These are phyloP conservation scores for Trichosporon faecale DNA, from an alignment of 1,284 basidiomycete species.

Conservation along the genomic window DNA sequence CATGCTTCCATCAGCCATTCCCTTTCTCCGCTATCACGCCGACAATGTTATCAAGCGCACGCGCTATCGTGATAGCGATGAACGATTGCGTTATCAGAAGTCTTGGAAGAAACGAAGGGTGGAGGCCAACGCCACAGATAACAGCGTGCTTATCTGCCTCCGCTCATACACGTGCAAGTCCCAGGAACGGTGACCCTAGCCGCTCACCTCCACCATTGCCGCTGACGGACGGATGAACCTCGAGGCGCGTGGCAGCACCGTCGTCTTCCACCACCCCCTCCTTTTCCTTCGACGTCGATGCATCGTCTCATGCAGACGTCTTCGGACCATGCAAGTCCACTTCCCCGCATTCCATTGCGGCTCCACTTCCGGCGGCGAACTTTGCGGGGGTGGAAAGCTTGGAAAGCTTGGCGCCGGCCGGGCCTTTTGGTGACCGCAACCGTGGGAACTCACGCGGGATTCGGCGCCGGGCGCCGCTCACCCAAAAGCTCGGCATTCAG, in stretches of 20 bases:
- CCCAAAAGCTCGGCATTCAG: neutral
- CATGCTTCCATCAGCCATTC: neutral
- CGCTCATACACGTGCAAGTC: neutral
- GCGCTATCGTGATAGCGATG: neutral
- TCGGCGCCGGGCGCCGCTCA: neutral
- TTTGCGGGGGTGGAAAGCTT: neutral
- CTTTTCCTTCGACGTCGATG: neutral
- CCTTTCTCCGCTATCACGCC: neutral
- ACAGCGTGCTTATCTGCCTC: neutral
- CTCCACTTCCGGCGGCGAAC: neutral
- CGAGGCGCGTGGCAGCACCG: neutral
- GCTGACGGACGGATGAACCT: no score
- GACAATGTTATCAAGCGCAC: neutral
- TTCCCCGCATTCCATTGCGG: no score
- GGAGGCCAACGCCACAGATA: neutral
- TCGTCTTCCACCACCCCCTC: neutral
- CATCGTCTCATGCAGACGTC: neutral
- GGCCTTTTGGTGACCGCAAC: neutral
- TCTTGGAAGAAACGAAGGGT: neutral
- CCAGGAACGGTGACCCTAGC: no score
- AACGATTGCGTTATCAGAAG: neutral
- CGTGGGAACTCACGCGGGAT: neutral
- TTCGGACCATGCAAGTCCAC: neutral
- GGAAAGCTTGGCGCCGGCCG: neutral
- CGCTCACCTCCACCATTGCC: neutral